Base-by-base conservation (phyloP, 495 filamentous ascomycete genomes). In the Sordaria brevicollis region DNA sequence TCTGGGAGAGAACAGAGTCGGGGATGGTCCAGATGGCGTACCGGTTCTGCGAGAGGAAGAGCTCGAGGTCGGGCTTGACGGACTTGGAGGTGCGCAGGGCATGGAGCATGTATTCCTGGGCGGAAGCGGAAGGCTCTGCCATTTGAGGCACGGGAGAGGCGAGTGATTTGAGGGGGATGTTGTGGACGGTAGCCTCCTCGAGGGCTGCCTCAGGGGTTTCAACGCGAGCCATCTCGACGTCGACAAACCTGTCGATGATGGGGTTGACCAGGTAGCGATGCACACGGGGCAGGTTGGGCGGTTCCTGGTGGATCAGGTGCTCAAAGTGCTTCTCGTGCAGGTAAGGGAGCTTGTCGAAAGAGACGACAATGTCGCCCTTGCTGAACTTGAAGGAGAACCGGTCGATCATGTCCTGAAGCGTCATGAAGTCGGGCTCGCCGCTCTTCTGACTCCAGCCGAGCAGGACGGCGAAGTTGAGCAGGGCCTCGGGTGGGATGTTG, bases 361-460 rank as follows among this genome's bases (percentile, higher is more conserved):
- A 86, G 31, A 97, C 91, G 11, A 89, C 88, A n/a, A 92, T 91
- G 79, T 98, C 93, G 9, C 95, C 94, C 71, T 89, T 90, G 15
- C 92, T 97, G 76, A 97, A 93, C 74, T 91, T 89, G 71, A 95
- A 81, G 70, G 87, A 86, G 75, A 97, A 96, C 87, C 90, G 65
- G 11, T 87, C 75, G 10, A 93, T 82, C 69, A 99, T 87, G 13
- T 91, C 86, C 13, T 89, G 74, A 69, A 97, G 74, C 37, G 80
- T 83, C 82, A 97, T 89, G 41, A 94, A 79, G 75, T 96, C 92
- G 8, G 71, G 67, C 21, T 78, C 79, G 2, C 72, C 70, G 8
- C 82, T 84, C 21, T 83, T 83, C 69, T 83, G 78, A 4, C 83
- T 92, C 94, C 95, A 98, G 13, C 95, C 95, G 37, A 97, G 79